phyloP scores from a whole-genome alignment of 208 protist genomes.

The Trypanosoma cruzi region DNA sequence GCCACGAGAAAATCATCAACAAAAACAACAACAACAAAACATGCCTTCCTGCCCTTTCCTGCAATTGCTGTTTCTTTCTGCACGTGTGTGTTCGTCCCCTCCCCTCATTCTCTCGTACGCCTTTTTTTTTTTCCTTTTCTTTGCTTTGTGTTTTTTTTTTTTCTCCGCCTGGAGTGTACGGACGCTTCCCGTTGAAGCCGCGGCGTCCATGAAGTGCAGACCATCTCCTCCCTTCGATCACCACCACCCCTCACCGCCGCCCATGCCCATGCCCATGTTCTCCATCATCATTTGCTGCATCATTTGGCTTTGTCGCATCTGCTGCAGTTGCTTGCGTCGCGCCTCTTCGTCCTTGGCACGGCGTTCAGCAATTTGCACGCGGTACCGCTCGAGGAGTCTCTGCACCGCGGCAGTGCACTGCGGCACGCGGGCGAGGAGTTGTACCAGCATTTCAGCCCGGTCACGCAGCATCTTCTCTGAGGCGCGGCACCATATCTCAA shows the following conservation, averaged over 20 bases:
- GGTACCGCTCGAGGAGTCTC: slow-evolving; percentile 63
- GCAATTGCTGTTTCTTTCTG: not conserved
- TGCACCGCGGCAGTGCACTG: slow-evolving; percentile 36
- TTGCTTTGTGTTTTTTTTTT: slow-evolving; percentile 9
- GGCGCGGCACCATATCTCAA: slow-evolving; percentile 76
- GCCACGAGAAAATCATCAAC: no score
- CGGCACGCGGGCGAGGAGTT: slow-evolving; percentile 55
- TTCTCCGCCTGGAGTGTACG: not conserved
- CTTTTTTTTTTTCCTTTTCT: slow-evolving; percentile 2
- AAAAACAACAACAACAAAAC: no score
- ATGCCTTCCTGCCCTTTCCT: not conserved
- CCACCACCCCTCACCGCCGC: slow-evolving; percentile 12
- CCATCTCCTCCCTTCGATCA: no score
- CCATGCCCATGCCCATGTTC: slow-evolving; percentile 79
- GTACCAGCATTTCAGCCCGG: slow-evolving; percentile 67
- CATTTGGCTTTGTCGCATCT: slow-evolving; percentile 82
- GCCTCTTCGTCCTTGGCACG: slow-evolving; percentile 79
- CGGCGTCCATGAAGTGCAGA: no score
- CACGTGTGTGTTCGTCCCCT: not conserved
- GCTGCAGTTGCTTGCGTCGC: slow-evolving; percentile 70
- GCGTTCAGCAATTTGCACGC: slow-evolving; percentile 72
- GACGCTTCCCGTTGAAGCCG: no score
- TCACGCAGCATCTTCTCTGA: slow-evolving; percentile 63
- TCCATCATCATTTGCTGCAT: slow-evolving; percentile 91
- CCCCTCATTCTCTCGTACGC: not conserved